Evolutionary conservation across 768 basidiomycete genomes (phyloP).

Genomic region (Pleurotus salmoneostramineus): DNA sequence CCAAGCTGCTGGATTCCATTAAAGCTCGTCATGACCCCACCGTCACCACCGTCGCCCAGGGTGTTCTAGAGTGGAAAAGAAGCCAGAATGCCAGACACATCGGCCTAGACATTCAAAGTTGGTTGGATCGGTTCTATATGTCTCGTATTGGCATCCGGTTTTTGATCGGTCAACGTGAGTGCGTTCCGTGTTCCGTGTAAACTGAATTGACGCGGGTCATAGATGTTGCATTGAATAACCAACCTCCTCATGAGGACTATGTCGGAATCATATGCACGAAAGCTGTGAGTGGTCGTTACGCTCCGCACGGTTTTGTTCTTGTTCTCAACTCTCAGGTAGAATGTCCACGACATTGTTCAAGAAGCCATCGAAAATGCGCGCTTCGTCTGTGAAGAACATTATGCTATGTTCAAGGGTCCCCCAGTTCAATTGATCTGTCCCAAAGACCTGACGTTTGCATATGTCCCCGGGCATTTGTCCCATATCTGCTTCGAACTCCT

Average conservation of each 20-base stretch:
- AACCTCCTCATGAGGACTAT: conserved; percentile 85
- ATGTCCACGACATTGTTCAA: conserved; percentile 95
- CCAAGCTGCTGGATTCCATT: conserved; percentile 80
- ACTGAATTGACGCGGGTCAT: conserved; percentile 3
- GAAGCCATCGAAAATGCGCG: conserved; percentile 98
- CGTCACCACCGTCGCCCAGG: conserved; percentile 94
- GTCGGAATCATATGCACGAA: conserved; percentile 97
- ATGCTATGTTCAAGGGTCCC: conserved; percentile 92
- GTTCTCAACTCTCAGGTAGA: conserved; percentile 35
- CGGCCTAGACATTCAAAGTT: conserved; percentile 86
- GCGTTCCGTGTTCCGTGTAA: conserved; percentile 1
- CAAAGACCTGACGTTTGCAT: conserved; percentile 78
- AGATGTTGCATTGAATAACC: conserved; percentile 94
- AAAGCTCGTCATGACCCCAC: conserved; percentile 96
- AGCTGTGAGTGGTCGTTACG: conserved; percentile 48
- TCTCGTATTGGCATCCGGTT: conserved; percentile 95
- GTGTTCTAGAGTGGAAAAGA: conserved; percentile 94
- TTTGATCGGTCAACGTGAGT: conserved; percentile 91
- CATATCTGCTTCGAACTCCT: conserved; percentile 97
- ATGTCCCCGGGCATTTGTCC: conserved; percentile 94
- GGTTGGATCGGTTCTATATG: conserved; percentile 97
- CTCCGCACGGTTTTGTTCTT: background rate
- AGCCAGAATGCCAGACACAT: conserved; percentile 65
- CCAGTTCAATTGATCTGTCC: conserved; percentile 97
- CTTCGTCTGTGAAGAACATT: conserved; percentile 93